Base-by-base conservation (phyloP, 164 flowering plant species). In the Cinnamomum chago region DNA sequence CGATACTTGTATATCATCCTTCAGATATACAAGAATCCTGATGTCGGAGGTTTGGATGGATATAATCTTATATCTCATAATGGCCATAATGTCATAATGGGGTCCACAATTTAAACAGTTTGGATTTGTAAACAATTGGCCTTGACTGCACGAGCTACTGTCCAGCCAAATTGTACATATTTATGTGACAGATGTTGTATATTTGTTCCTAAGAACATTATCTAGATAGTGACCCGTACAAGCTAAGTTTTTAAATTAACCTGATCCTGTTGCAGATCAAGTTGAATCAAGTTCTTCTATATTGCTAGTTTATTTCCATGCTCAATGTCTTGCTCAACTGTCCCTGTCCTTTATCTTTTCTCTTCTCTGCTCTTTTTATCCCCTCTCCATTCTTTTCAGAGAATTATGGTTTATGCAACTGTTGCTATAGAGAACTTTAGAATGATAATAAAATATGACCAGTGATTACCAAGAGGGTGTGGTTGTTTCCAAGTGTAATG, bases 401-500 rank as follows among this genome's bases (percentile, higher is more conserved):
- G 20, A 3, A 14, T 2, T 55, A 55, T 15, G n/a, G 17, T 52
- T 52, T 17, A 52, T 52, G 58, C 60, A 55, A 14, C 6, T 55
- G 60, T 55, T 13, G 60, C 60, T 55, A 15, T 15, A 55, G n/a
- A 55, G 20, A 6, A 55, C n/a, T 15, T 55, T 20, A 67, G 47
- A 24, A 20, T 25, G 28, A 17, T 67, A 17, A 13, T 24, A n/a
- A 3, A 23, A 12, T 22, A 64, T 2, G 13, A 23, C 25, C 22
- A 13, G 24, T 64, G 24, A 64, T 25, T 67, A 17, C 35, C 69
- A 67, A 30, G 69, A 67, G n/a, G 40, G 69, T 67, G 69, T 20
- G 69, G 11, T 80, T 77, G 67, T 74, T 77, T 58, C 80, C 77
- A 9, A 80, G 79, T 66, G 25, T 58, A 23, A 80, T 73, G 13